Evolutionary conservation across 106 monocot species (phyloP).

Genomic region (Acanthochlamys bracteata): DNA sequence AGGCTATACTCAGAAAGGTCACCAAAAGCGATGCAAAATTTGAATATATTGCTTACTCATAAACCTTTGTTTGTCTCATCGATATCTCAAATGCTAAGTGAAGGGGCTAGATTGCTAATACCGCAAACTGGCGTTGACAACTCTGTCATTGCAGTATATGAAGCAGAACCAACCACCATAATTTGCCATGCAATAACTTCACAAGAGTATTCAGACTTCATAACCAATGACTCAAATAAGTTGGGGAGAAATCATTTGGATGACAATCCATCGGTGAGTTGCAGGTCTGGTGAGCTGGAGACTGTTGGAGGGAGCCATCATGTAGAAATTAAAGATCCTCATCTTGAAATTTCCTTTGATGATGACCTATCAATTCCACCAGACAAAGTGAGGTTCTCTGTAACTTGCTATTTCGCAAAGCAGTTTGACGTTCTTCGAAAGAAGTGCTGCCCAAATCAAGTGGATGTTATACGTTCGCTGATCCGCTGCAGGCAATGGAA

Average conservation of each 20-base stretch:
- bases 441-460: slow-evolving; percentile 64
- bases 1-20: slow-evolving; percentile 29
- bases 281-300: slow-evolving; percentile 18
- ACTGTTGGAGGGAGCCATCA: slow-evolving; percentile 4
- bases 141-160: slow-evolving; percentile 60
- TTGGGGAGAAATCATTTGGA: slow-evolving; percentile 6
- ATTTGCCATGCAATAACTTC: slow-evolving; percentile 63
- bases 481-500: slow-evolving; percentile 88
- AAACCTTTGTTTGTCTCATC: slow-evolving; percentile 42
- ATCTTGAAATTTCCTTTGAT: slow-evolving; percentile 61
- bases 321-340: slow-evolving; percentile 36
- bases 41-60: slow-evolving; percentile 26
- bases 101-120: slow-evolving; percentile 56
- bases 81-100: slow-evolving; percentile 19
- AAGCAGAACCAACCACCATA: slow-evolving; percentile 70
- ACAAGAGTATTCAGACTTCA: slow-evolving; percentile 51
- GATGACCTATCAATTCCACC: slow-evolving; percentile 57
- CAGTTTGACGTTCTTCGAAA: slow-evolving; percentile 64
- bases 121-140: slow-evolving; percentile 32
- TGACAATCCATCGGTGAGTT: background rate
- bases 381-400: slow-evolving; percentile 68
- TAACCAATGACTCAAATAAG: slow-evolving; percentile 16
- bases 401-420: slow-evolving; percentile 88
- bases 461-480: slow-evolving; percentile 65
- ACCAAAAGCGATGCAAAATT: slow-evolving; percentile 32